Evolutionary conservation across 768 basidiomycete genomes (phyloP).

Genomic region (Termitomyces sp.): DNA sequence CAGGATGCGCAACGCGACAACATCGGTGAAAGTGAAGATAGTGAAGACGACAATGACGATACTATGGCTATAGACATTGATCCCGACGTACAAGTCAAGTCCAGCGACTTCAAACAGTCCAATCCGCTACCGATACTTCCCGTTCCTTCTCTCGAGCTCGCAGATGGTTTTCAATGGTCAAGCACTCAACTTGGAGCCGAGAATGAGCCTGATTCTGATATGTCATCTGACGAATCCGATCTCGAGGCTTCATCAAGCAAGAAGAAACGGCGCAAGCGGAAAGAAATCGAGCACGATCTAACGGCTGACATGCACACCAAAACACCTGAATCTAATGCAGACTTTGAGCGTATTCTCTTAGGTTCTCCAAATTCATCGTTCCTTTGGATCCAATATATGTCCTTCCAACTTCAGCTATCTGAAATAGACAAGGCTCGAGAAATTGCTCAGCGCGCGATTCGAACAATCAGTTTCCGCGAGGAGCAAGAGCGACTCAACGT

Average conservation of each 20-base stretch:
- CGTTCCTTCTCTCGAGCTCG: constrained; percentile 41
- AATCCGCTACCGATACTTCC: constrained; percentile 10
- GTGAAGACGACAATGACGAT: constrained; percentile 27
- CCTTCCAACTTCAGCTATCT: constrained; percentile 94
- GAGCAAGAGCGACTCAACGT: constrained; percentile 95
- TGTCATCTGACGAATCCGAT: constrained; percentile 46
- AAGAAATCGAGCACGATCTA: constrained; percentile 69
- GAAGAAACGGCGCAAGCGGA: constrained; percentile 63
- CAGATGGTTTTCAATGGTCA: constrained; percentile 73
- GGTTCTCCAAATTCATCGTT: constrained; percentile 96
- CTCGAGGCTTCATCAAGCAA: constrained; percentile 43
- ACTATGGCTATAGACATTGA: constrained; percentile 43
- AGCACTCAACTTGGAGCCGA: constrained; percentile 28
- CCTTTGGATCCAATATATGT: constrained; percentile 99
- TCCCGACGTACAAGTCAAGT: constrained; percentile 19
- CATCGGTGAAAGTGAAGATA: constrained; percentile 11
- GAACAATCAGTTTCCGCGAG: constrained; percentile 90
- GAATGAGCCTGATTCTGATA: constrained; percentile 34
- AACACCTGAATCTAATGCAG: constrained; percentile 84
- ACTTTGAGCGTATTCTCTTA: constrained; percentile 90
- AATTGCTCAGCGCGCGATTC: constrained; percentile 77
- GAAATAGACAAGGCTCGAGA: constrained; percentile 93
- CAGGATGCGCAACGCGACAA: constrained; percentile 20
- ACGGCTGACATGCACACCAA: constrained; percentile 87
- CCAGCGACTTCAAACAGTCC: constrained; percentile 7